A percentile compares a stretch with the other conserved stretches of the same genome.
phyloP scores from a whole-genome alignment of 2,329 filamentous ascomycete species.

The Chalaropsis ovoidea region DNA sequence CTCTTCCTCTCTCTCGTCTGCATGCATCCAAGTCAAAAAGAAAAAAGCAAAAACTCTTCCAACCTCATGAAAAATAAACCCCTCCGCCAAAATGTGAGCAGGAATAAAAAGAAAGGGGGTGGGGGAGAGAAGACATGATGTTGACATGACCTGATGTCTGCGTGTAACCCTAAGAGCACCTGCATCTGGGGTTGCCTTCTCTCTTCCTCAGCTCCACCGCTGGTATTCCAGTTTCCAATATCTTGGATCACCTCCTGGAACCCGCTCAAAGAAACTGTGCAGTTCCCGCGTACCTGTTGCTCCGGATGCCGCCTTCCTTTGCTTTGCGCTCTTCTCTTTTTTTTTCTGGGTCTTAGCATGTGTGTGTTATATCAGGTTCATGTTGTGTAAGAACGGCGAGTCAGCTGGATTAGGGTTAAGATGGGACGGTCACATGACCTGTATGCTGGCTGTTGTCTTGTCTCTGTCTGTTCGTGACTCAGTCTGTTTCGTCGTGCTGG shows the following conservation, averaged over 20 bases:
- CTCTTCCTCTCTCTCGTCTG: constrained; percentile 18
- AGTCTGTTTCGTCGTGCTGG: too few relatives aligned
- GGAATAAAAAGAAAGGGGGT: background rate
- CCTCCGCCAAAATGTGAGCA: background rate
- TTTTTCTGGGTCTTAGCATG: background rate
- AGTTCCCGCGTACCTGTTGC: background rate
- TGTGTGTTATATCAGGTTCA: background rate
- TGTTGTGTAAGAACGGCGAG: background rate
- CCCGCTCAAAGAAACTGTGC: background rate
- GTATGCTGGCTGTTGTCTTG: background rate
- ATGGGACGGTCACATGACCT: background rate
- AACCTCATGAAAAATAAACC: background rate
- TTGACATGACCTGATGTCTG: background rate
- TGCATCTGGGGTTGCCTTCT: background rate
- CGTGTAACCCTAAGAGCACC: background rate
- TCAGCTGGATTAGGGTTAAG: background rate
- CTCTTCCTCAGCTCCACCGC: background rate
- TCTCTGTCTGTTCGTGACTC: too few relatives aligned
- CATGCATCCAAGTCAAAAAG: background rate
- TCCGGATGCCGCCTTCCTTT: background rate
- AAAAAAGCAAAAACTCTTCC: background rate
- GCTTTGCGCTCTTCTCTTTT: background rate
- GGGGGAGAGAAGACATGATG: background rate
- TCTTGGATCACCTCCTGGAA: background rate
- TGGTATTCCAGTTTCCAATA: background rate